Evolutionary conservation across 768 basidiomycete genomes (phyloP), one percentile per base, ranked within the genome.

Genomic region (Neoboletus subvelutipes): DNA sequence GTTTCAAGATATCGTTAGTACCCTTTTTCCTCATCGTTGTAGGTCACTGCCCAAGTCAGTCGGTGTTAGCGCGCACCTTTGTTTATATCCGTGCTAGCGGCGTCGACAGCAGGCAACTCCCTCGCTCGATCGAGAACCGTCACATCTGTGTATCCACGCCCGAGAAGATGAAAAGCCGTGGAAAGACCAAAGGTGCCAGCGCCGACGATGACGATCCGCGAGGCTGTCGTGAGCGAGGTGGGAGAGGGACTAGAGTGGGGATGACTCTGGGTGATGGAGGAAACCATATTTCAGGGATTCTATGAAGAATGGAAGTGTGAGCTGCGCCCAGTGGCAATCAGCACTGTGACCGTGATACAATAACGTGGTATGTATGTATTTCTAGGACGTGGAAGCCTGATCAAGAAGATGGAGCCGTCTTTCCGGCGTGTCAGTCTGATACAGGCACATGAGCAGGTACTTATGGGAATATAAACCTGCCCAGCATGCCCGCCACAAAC

Each of bases 181-280:
- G 92, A 94, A 49, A 92, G 75, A 7, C 94, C 94, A 68, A 95
- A 95, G 61, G 86, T 86, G 5, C 92, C 92, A 40, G 90, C 86
- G 28, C 92, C 92, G 42, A 92, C 77, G 58, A 94, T 86, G 51
- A 93, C 65, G 45, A 71, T 58, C 39, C 49, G 61, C 5, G 68
- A 64, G 37, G 56, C 11, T n/a, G 46, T 56, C 45, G 52, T 42
- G 36, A 63, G 52, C 5, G 40, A 31, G 37, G n/a, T 28, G 20
- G 22, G 9, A 39, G 42, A 24, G 10, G 36, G 9, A 33, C 29
- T 10, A 8, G 47, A 1, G 29, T 13, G 51, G 39, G 31, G 22
- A 26, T 37, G 41, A 39, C 1, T 45, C 24, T 31, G 58, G 12
- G 13, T 37, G 31, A 42, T 1, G 2, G 51, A 8, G 43, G 17